These are phyloP conservation scores for Sugiyamaella chiloensis DNA, from an alignment of 805 yeast species.

Conservation along the genomic window DNA sequence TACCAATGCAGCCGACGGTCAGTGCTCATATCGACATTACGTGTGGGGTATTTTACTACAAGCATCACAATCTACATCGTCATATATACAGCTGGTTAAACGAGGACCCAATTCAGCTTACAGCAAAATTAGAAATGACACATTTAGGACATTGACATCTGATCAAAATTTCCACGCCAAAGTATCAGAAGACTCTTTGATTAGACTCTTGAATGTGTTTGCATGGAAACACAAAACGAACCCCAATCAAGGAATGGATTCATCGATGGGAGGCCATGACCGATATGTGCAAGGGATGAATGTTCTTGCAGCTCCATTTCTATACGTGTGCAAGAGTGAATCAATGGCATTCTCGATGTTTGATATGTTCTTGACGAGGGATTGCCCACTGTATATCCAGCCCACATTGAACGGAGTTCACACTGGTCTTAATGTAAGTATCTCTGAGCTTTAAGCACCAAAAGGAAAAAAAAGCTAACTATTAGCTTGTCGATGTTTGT, in stretches of 20 bases:
- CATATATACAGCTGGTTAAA: constrained; percentile 52
- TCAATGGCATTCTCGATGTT: constrained; percentile 80
- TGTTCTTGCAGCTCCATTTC: constrained; percentile 78
- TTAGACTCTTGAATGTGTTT: constrained; percentile 68
- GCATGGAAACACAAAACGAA: constrained; percentile 40
- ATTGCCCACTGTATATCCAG: constrained; percentile 74
- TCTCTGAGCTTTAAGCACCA: background rate
- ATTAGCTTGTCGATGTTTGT: constrained; percentile 65
- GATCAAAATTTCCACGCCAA: constrained; percentile 60
- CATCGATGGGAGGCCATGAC: constrained; percentile 23
- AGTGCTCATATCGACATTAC: constrained; percentile 65
- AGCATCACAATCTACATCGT: constrained; percentile 55
- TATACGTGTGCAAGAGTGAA: constrained; percentile 72
- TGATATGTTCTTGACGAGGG: constrained; percentile 54
- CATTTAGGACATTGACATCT: constrained; percentile 78
- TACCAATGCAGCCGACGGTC: constrained; percentile 32
- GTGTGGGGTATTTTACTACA: constrained; percentile 79
- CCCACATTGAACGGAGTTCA: constrained; percentile 80
- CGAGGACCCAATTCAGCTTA: constrained; percentile 59
- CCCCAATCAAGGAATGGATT: background rate
- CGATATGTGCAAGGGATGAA: constrained; percentile 91
- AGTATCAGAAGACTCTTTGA: constrained; percentile 67
- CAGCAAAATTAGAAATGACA: constrained; percentile 75
- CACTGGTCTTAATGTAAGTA: constrained; percentile 49
- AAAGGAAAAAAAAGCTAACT: background rate